Conservation (phyloP, 495 filamentous ascomycete genomes). For the Annulohypoxylon bovei region DNA sequence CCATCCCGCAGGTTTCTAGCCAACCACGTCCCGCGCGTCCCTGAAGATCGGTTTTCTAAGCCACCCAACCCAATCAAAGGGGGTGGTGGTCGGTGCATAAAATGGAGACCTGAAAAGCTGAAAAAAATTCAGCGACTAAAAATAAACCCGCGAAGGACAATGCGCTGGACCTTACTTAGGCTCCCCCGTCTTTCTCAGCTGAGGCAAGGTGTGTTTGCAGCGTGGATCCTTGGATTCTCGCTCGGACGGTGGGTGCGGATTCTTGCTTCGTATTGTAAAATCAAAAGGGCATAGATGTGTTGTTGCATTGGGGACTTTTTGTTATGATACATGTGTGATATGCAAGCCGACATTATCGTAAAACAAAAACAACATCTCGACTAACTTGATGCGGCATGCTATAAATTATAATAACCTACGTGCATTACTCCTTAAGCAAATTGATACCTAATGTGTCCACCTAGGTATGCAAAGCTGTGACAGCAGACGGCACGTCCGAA, state of each 20-base stretch:
- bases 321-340: neutral
- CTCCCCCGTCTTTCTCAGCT: neutral
- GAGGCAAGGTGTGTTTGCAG: neutral
- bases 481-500: neutral
- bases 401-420: neutral
- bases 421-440: neutral
- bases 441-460: neutral
- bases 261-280: neutral
- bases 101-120: neutral
- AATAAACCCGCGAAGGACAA: neutral
- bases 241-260: neutral
- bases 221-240: neutral
- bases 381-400: neutral
- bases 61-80: neutral
- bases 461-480: neutral
- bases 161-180: neutral
- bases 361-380: neutral
- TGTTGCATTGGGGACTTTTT: neutral
- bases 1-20: slow-evolving; percentile 5
- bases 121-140: slow-evolving; percentile 1
- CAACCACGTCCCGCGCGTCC: slow-evolving; percentile 36
- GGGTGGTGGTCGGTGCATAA: neutral
- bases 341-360: neutral
- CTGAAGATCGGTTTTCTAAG: slow-evolving; percentile 28
- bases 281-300: neutral